Evolutionary conservation across 1,284 basidiomycete species (phyloP), one percentile per base, ranked within the genome.

Genomic region (Boletus semigastroideus): DNA sequence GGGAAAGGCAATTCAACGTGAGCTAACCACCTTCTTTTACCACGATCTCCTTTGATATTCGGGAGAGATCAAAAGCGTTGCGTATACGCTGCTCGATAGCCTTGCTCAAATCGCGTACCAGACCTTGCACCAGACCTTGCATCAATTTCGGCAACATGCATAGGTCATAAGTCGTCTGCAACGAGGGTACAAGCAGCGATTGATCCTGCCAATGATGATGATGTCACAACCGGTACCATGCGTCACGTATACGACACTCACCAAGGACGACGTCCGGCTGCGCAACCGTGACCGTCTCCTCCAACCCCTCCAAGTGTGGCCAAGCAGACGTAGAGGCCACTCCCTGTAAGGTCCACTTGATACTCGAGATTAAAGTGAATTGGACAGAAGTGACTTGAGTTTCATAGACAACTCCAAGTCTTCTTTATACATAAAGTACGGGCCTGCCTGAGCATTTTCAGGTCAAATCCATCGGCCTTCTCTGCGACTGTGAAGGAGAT

Each of bases 111-210:
- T 96, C 92, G 5, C 75, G 72, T 14, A n/a, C n/a, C n/a, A n/a
- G n/a, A 22, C 22, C 22, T 22, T 22, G 22, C 22, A 97, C 75
- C 0, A 98, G 80, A 52, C 85, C 84, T 53, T 87, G 83, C 1
- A 98, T 91, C 3, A 98, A 80, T 19, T 84, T 78, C 0, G 94
- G 90, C 4, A 98, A 77, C 8, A 92, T 83, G 22, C 88, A 80
- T 7, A 99, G 81, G 67, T 98, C 98, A 71, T 93, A 90, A 3
- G 95, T 94, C 0, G 94, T 97, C 76, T 98, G 96, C 10, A 98
- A 78, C 0, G 93, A 92, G 3, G 92, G 92, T 0, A 92, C 91
- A 1, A 99, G 79, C 22, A 96, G 74, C 1, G 92, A 84, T 70
- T 92, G 92, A 62, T 97, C 90, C 92, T 95, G 39, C 34, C 49